These are phyloP conservation scores for Lactarius hatsudake DNA, from an alignment of 768 basidiomycete genomes.

Conservation along the genomic window DNA sequence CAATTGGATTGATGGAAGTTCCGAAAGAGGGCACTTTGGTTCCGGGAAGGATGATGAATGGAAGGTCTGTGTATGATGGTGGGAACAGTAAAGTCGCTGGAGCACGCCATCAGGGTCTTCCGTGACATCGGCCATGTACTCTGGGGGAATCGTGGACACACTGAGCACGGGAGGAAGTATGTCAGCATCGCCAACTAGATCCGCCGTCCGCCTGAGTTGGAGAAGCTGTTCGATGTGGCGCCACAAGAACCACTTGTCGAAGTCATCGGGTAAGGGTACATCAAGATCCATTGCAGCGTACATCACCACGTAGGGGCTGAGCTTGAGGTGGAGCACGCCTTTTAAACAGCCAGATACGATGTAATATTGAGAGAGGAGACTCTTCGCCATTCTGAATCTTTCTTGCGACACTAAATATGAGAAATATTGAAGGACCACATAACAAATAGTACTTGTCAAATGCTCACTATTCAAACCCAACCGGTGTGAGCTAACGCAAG, in stretches of 20 bases:
- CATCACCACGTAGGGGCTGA: constrained; percentile 25
- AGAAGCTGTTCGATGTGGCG: constrained; percentile 23
- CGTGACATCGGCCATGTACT: not conserved
- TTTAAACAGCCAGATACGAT: constrained; percentile 1
- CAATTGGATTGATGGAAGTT: constrained; percentile 18
- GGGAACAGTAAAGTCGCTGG: constrained; percentile 8
- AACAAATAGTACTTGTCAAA: not conserved
- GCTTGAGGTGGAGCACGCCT: constrained; percentile 15
- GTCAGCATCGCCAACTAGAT: constrained; percentile 6
- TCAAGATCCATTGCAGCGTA: constrained; percentile 28
- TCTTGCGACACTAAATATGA: constrained; percentile 11
- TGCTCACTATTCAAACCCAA: constrained; percentile 21
- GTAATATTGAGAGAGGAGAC: constrained; percentile 11
- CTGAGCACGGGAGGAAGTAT: constrained; percentile 5
- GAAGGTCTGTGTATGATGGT: not conserved
- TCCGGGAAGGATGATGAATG: constrained; percentile 14
- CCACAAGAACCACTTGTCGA: constrained; percentile 25
- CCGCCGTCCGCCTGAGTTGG: constrained; percentile 15
- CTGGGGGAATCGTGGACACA: not conserved
- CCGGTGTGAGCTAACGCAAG: constrained; percentile 12
- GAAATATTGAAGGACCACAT: not conserved
- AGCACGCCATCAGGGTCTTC: constrained; percentile 18
- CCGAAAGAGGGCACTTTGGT: constrained; percentile 17
- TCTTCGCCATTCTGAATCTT: constrained; percentile 18
- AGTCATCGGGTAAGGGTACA: constrained; percentile 17